A percentile compares a stretch with the other conserved stretches of the same genome.
Conservation (phyloP, 768 basidiomycete species). For the Suillus decipiens region DNA sequence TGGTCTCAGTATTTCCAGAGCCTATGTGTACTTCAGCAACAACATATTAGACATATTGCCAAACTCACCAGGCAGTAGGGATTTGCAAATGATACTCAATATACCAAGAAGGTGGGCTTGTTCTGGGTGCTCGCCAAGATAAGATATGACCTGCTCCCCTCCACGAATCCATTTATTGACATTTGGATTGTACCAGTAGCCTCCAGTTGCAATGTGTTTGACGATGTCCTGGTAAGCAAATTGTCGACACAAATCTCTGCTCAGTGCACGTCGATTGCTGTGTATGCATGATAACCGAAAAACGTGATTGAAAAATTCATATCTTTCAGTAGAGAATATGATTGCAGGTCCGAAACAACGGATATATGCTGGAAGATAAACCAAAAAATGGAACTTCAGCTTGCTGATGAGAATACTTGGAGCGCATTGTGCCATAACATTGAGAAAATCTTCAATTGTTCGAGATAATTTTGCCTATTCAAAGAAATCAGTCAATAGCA, state of each 20-base stretch:
- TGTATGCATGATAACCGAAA: slow-evolving; percentile 37
- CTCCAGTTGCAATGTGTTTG: slow-evolving; percentile 20
- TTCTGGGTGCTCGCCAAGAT: slow-evolving; percentile 7
- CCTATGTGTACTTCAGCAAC: neutral
- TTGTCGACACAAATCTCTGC: slow-evolving; percentile 33
- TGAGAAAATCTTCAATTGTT: slow-evolving; percentile 23
- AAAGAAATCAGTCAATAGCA: neutral
- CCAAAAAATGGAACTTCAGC: no score
- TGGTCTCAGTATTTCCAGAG: neutral
- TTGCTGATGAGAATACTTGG: no score
- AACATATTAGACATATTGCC: neutral
- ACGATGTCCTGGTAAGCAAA: slow-evolving; percentile 17
- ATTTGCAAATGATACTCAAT: neutral
- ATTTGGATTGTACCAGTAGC: slow-evolving; percentile 13
- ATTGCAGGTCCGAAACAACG: no score
- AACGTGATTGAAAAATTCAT: slow-evolving; percentile 20
- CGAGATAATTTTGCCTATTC: slow-evolving; percentile 15
- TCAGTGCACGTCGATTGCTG: slow-evolving; percentile 39
- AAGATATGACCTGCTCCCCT: neutral
- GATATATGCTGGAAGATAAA: no score
- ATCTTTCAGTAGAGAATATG: no score
- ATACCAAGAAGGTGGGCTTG: slow-evolving; percentile 9
- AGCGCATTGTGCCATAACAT: neutral
- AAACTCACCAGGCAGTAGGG: neutral
- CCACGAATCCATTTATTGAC: slow-evolving; percentile 16